These are phyloP conservation scores for Scedosporium apiospermum DNA, from an alignment of 2,329 filamentous ascomycete species.

Conservation along the genomic window DNA sequence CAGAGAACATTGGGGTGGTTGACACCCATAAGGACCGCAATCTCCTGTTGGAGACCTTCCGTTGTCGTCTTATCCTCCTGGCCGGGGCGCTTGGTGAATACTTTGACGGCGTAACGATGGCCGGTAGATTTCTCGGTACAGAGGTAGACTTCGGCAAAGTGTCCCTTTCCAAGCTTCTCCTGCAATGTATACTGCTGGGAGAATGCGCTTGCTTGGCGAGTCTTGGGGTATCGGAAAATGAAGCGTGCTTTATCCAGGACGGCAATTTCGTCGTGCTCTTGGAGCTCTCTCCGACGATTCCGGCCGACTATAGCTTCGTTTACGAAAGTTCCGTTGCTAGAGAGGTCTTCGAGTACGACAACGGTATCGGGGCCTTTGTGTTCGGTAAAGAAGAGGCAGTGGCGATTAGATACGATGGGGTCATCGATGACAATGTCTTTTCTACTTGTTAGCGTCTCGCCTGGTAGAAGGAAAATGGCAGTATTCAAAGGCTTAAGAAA, in stretches of 20 bases:
- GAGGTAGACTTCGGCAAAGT: constrained; percentile 88
- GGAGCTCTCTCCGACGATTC: constrained; percentile 80
- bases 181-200: constrained; percentile 76
- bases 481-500: neutral
- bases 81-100: constrained; percentile 80
- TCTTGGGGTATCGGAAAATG: constrained; percentile 81
- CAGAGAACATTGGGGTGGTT: constrained; percentile 90
- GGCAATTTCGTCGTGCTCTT: constrained; percentile 84
- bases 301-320: constrained; percentile 86
- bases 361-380: constrained; percentile 48
- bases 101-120: constrained; percentile 81
- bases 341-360: constrained; percentile 84
- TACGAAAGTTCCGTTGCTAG: constrained; percentile 92
- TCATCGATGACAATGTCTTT: constrained; percentile 63
- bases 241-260: constrained; percentile 79
- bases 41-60: constrained; percentile 86
- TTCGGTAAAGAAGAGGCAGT: constrained; percentile 59
- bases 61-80: constrained; percentile 74
- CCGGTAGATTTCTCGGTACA: constrained; percentile 82
- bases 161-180: constrained; percentile 83
- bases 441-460: neutral
- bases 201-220: constrained; percentile 66
- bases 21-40: constrained; percentile 93
- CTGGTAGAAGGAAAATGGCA: neutral
- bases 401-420: constrained; percentile 78